These are phyloP conservation scores for Endocalyx cinctus DNA, from an alignment of 2,329 filamentous ascomycete genomes.

Conservation along the genomic window DNA sequence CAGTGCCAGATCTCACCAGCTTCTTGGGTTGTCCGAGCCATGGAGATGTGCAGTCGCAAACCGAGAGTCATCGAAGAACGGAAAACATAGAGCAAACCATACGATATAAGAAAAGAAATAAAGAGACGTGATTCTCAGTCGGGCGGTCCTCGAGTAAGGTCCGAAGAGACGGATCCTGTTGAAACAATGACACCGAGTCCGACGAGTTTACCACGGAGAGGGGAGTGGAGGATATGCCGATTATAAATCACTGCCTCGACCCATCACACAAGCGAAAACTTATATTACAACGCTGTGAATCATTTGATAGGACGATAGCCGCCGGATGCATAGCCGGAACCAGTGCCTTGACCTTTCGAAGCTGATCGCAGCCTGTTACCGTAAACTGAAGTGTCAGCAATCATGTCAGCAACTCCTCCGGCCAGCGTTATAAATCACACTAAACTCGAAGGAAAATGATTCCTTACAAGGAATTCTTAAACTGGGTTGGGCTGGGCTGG, in stretches of 20 bases:
- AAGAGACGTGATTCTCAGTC: conserved; percentile 18
- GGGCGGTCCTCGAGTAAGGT: conserved; percentile 16
- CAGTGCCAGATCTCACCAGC: conserved; percentile 15
- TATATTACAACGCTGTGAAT: no score
- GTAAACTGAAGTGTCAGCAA: conserved; percentile 78
- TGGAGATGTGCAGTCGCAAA: conserved; percentile 29
- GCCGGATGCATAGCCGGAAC: conserved; percentile 37
- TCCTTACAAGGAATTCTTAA: conserved; percentile 80
- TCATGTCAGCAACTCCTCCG: conserved; percentile 70
- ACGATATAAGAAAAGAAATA: conserved; percentile 27
- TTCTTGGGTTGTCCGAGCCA: conserved; percentile 28
- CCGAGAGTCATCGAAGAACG: conserved; percentile 34
- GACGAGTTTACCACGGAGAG: conserved; percentile 18
- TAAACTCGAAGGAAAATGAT: conserved; percentile 79
- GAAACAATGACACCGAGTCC: conserved; percentile 16
- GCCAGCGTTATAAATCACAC: conserved; percentile 72
- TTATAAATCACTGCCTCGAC: conserved; percentile 13
- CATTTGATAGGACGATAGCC: conserved; percentile 41
- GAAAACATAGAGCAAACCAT: conserved; percentile 32
- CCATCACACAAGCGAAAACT: no score
- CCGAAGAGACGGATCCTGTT: conserved; percentile 14
- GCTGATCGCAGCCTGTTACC: conserved; percentile 82
- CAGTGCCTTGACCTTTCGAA: conserved; percentile 58
- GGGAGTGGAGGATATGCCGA: conserved; percentile 16
- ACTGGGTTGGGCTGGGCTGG: conserved; percentile 40